Percentiles rank a stretch among this genome's conserved stretches.
Evolutionary conservation across 2,329 filamentous ascomycete species (phyloP).

Genomic region (Colletotrichum melonis): DNA sequence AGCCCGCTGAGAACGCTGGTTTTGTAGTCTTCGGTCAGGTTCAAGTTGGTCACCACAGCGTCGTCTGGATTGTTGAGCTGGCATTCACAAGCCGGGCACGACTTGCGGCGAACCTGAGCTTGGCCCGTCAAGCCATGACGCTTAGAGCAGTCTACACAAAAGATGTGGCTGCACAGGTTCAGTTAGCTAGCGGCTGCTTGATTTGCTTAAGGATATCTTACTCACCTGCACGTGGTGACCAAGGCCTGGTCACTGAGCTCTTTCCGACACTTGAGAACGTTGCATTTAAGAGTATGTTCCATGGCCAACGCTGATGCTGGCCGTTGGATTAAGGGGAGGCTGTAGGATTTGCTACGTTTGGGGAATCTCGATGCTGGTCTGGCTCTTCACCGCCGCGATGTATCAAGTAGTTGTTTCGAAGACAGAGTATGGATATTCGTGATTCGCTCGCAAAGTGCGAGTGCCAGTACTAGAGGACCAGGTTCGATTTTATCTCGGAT

Average conservation of each 20-base stretch:
- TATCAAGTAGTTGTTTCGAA: not conserved
- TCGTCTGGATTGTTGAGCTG: constrained; percentile 79
- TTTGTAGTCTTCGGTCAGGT: constrained; percentile 90
- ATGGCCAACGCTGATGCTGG: constrained; percentile 55
- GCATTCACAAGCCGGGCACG: constrained; percentile 82
- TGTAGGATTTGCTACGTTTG: not conserved
- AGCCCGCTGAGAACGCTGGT: constrained; percentile 86
- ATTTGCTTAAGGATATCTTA: not conserved
- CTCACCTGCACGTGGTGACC: constrained; percentile 88
- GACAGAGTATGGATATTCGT: not conserved
- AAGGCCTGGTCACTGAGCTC: constrained; percentile 78
- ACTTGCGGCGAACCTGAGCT: constrained; percentile 59
- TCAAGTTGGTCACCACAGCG: constrained; percentile 76
- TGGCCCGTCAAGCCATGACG: constrained; percentile 70
- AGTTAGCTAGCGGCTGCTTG: not conserved
- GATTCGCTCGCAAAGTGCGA: not conserved
- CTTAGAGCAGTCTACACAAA: constrained; percentile 81
- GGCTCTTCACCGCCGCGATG: too few relatives aligned
- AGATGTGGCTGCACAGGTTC: constrained; percentile 69
- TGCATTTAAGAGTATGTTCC: constrained; percentile 83
- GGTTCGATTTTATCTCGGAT: not conserved
- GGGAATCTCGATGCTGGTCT: not conserved
- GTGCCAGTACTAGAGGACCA: not conserved
- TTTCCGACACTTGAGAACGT: constrained; percentile 79
- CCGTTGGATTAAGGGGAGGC: not conserved